Conservation (phyloP, 2,329 filamentous ascomycete genomes). For the Chalaropsis ovoidea region DNA sequence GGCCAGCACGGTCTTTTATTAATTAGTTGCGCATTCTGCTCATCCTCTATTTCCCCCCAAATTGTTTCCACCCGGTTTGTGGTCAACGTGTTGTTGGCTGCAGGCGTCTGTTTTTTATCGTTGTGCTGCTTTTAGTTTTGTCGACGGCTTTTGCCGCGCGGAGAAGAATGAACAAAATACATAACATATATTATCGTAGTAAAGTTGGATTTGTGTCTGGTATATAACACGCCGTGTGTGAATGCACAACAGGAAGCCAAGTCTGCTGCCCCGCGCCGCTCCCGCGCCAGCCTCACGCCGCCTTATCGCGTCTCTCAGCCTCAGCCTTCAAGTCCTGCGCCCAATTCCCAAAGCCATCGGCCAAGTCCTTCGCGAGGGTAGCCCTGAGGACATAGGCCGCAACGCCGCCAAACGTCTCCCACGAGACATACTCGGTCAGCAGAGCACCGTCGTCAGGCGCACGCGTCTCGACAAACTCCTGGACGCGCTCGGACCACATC, state of each 20-base stretch:
- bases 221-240: too few relatives aligned
- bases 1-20: background rate
- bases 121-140: background rate
- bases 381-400: slow-evolving; percentile 33
- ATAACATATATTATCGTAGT: too few relatives aligned
- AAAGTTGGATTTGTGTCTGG: too few relatives aligned
- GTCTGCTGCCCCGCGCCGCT: background rate
- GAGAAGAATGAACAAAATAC: background rate
- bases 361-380: slow-evolving; percentile 31
- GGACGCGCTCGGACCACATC: slow-evolving; percentile 36
- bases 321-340: slow-evolving; percentile 34
- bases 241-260: too few relatives aligned
- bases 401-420: slow-evolving; percentile 39
- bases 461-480: slow-evolving; percentile 34
- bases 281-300: background rate
- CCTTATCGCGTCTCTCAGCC: background rate
- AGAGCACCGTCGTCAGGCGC: slow-evolving; percentile 25
- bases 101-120: background rate
- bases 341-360: slow-evolving; percentile 35
- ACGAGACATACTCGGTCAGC: slow-evolving; percentile 35
- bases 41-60: background rate
- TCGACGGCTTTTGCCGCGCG: background rate
- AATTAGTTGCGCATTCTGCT: slow-evolving; percentile 9
- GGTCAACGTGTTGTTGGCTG: background rate
- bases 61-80: background rate